Evolutionary conservation across 108 stramenopile species (phyloP).

Genomic region (Cylindrotheca fusiformis): DNA sequence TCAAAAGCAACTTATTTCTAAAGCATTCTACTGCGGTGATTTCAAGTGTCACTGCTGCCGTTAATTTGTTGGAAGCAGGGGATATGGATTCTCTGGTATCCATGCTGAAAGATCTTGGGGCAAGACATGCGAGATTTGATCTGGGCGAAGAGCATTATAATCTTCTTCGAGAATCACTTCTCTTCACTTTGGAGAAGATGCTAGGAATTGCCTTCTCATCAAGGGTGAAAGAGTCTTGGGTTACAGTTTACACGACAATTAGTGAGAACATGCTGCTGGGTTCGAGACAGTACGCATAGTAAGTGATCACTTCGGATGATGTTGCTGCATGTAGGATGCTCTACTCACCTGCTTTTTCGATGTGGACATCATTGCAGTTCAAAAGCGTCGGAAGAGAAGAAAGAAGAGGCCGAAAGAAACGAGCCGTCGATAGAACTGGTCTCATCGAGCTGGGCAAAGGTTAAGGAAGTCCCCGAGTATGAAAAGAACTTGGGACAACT

Average conservation of each 20-base stretch:
- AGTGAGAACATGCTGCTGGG: slow-evolving; percentile 7
- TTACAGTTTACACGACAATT: slow-evolving; percentile 2
- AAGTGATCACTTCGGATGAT: too few relatives aligned
- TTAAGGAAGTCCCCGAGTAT: slow-evolving; percentile 27
- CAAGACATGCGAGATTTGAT: slow-evolving; percentile 12
- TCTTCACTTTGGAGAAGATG: slow-evolving; percentile 19
- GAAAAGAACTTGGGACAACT: slow-evolving; percentile 32
- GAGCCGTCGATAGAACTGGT: slow-evolving; percentile 2
- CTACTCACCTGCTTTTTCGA: too few relatives aligned
- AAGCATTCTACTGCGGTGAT: slow-evolving; percentile 21
- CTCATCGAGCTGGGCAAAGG: slow-evolving; percentile 18
- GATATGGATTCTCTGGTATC: slow-evolving; percentile 9
- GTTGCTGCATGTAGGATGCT: too few relatives aligned
- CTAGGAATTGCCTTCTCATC: slow-evolving; percentile 25
- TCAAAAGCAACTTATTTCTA: slow-evolving; percentile 7
- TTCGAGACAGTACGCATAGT: too few relatives aligned
- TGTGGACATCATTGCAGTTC: not conserved
- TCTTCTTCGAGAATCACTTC: slow-evolving; percentile 20
- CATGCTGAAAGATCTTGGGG: slow-evolving; percentile 12
- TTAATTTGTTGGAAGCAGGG: slow-evolving; percentile 12
- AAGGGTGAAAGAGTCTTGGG: slow-evolving; percentile 27
- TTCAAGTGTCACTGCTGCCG: slow-evolving; percentile 13
- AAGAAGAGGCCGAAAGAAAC: not conserved
- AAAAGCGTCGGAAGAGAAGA: not conserved
- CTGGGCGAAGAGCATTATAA: slow-evolving; percentile 21